Base-by-base conservation (phyloP, 2,329 filamentous ascomycete species). In the Graphilbum sp. region DNA sequence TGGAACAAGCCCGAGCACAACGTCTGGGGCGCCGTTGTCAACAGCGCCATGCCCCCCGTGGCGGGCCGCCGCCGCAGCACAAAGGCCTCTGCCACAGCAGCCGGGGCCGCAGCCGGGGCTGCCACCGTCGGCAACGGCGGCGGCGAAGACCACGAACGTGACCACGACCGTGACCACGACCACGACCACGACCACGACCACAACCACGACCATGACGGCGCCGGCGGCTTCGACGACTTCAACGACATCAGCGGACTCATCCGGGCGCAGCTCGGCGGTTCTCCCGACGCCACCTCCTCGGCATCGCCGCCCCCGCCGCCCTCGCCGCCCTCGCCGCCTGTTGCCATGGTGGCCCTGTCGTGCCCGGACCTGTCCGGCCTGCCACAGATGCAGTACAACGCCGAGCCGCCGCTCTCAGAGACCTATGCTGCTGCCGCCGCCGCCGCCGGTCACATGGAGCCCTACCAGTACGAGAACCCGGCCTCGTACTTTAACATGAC, bases 1-100 rank as follows among this genome's bases (percentile, higher is more conserved):
- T 55, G 52, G 52, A 47, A 50, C 42, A 52, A 52, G 40, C 46
- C 48, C n/a, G 50, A 52, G 37, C 39, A 41, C 20, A 51, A 46
- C 37, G 38, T 50, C 15, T 54, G 51, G 52, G 50, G 45, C 0
- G 45, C 47, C 15, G 25, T 43, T 4, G 24, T 34, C 4, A 37
- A 34, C 12, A 37, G 38, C 20, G 9, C 21, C 4, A 32, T 36
- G 24, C 33, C 37, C 12, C 27, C n/a, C n/a, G n/a, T n/a, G n/a
- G n/a, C 10, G 11, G 6, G 27, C 13, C 5, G 10, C 6, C 11
- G 13, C 27, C 27, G 27, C 27, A 5, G 6, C 8, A 24, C 5
- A 24, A 11, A 5, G 11, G 5, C 21, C 21, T 24, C 21, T 11
- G 2, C 34, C 23, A 33, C 24, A 15, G 29, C 29, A 11, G 13